phyloP scores from a whole-genome alignment of 169 alveolate genomes.

The Plasmodium gonderi region DNA sequence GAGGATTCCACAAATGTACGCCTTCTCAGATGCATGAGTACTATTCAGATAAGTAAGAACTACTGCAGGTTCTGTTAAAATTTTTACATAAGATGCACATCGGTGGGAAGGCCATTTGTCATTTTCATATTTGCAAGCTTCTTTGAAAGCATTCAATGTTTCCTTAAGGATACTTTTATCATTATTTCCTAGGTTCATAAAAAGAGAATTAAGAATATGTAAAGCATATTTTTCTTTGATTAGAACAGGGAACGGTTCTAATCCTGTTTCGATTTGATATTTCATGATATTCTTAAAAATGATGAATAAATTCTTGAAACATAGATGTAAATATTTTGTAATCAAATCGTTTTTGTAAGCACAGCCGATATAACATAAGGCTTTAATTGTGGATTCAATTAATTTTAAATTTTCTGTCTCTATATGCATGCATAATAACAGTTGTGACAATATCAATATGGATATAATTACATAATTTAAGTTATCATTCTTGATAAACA shows the following conservation, averaged over 20 bases:
- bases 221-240: constrained; percentile 56
- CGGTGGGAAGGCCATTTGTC: constrained; percentile 37
- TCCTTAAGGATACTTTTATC: constrained; percentile 23
- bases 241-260: constrained; percentile 8
- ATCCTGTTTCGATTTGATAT: constrained; percentile 5
- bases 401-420: constrained; percentile 10
- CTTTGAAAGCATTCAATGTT: constrained; percentile 57
- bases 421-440: constrained; percentile 16
- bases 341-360: constrained; percentile 19
- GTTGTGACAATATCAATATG: constrained; percentile 41
- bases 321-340: constrained; percentile 51
- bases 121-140: constrained; percentile 40
- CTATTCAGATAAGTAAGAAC: constrained; percentile 32
- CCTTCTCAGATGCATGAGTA: constrained; percentile 25
- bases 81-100: constrained; percentile 22
- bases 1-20: constrained; percentile 43
- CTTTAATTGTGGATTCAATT: constrained; percentile 24
- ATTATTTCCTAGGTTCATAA: constrained; percentile 15
- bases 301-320: constrained; percentile 44
- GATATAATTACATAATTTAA: constrained; percentile 60
- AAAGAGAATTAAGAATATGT: constrained; percentile 46
- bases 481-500: constrained; percentile 31
- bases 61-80: constrained; percentile 6
- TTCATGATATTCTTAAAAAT: constrained; percentile 27
- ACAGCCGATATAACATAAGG: constrained; percentile 19